Evolutionary conservation across 202 grass and related monocot species (phyloP).

Genomic region (Thinopyrum obtusiflorum): DNA sequence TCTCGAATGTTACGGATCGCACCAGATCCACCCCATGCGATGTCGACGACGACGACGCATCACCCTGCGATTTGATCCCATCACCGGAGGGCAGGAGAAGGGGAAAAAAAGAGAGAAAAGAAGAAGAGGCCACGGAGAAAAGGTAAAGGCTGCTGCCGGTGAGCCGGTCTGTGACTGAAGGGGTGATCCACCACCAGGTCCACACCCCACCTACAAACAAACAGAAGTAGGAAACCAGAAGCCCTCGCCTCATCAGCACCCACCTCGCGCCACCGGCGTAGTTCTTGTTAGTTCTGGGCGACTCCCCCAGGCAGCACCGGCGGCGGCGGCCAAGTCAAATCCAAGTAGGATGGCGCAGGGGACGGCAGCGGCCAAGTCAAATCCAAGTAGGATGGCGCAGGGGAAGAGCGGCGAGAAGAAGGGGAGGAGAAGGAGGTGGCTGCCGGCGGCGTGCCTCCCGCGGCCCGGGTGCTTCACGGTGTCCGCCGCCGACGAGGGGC

Average conservation of each 20-base stretch:
- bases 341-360: conserved; percentile 22
- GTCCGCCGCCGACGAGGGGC: conserved; percentile 28
- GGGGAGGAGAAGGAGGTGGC: background rate
- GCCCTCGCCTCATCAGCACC: background rate
- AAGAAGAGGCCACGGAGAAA: background rate
- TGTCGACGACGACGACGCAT: background rate
- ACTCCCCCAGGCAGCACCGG: too few species aligned
- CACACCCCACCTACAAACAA: background rate
- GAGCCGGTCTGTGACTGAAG: background rate
- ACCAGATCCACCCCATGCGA: background rate
- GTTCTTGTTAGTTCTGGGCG: too few species aligned
- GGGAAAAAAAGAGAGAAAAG: background rate
- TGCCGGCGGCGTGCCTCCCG: conserved; percentile 41
- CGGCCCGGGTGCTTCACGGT: conserved; percentile 59
- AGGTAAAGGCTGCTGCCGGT: background rate
- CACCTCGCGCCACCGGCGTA: background rate
- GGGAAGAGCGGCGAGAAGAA: background rate
- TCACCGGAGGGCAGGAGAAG: background rate
- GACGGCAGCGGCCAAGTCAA: background rate
- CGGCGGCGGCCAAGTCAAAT: background rate
- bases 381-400: conserved; percentile 20
- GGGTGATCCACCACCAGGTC: background rate
- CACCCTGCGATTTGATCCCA: background rate
- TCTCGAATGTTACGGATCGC: background rate
- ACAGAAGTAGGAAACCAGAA: background rate